Conservation (phyloP, 352 stramenopile genomes). For the Globisporangium splendens region DNA sequence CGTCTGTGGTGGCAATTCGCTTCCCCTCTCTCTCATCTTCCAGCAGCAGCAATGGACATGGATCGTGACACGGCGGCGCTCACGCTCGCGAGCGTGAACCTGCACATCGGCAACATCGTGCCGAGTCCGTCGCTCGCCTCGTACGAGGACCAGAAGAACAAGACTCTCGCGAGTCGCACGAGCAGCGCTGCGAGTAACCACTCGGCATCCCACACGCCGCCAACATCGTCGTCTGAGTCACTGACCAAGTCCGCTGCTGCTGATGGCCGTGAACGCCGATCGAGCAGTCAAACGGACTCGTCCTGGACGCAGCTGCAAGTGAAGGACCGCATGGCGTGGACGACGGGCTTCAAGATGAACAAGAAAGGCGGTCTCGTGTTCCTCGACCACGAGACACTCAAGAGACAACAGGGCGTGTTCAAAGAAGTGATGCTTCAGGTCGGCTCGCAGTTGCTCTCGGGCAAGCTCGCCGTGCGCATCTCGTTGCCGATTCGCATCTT, state of each 20-base stretch:
- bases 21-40: background rate
- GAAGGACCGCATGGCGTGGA: constrained; percentile 58
- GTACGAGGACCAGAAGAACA: constrained; percentile 13
- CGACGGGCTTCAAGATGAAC: constrained; percentile 54
- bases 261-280: constrained; percentile 7
- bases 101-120: constrained; percentile 55
- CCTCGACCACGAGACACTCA: constrained; percentile 59
- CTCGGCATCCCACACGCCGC: background rate
- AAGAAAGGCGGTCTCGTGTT: constrained; percentile 71
- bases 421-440: constrained; percentile 80
- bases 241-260: too few species aligned
- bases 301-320: constrained; percentile 48
- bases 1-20: background rate
- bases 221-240: background rate
- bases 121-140: constrained; percentile 36
- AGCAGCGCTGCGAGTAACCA: constrained; percentile 8
- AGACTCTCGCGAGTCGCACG: constrained; percentile 1
- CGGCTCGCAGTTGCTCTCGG: constrained; percentile 58
- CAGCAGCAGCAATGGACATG: constrained; percentile 4
- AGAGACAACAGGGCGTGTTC: constrained; percentile 80
- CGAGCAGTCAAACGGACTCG: constrained; percentile 15
- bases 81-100: constrained; percentile 40
- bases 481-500: constrained; percentile 79
- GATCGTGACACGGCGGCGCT: constrained; percentile 15
- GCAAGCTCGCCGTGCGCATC: constrained; percentile 66